phyloP scores from a whole-genome alignment of 139 green algal genomes.

The Coccomyxa sp. region DNA sequence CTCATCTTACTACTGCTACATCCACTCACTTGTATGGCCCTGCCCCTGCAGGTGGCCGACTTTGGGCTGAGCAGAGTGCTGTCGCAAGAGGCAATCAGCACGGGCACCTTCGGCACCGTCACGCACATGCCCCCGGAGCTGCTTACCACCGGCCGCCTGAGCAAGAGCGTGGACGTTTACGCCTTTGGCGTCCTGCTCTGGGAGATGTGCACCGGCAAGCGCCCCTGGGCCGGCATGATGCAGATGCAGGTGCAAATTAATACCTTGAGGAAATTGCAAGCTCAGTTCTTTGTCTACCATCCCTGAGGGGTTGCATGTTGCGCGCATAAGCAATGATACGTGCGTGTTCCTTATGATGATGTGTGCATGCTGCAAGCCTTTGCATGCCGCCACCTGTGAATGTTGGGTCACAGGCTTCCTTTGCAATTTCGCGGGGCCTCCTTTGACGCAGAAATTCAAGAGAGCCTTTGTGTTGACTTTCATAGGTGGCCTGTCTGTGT shows the following conservation, averaged over 20 bases:
- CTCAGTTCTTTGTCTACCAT: not conserved
- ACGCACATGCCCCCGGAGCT: constrained; percentile 73
- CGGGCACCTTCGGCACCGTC: constrained; percentile 36
- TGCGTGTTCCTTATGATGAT: not conserved
- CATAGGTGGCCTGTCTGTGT: too few relatives aligned
- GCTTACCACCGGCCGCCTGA: constrained; percentile 31
- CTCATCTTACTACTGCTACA: too few relatives aligned
- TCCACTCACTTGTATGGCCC: too few relatives aligned
- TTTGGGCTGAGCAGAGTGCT: constrained; percentile 64
- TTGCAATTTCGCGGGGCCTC: too few relatives aligned
- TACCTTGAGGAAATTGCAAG: too few relatives aligned
- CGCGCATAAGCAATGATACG: not conserved
- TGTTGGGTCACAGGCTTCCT: not conserved
- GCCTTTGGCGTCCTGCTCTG: constrained; percentile 42
- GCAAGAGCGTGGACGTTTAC: constrained; percentile 32
- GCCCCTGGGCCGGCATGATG: constrained; percentile 46
- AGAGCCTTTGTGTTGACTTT: too few relatives aligned
- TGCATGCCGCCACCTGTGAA: not conserved
- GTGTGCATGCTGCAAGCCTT: not conserved
- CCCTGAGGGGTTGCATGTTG: not conserved
- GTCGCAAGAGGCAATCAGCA: constrained; percentile 18
- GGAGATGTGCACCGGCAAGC: constrained; percentile 56
- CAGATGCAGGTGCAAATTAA: constrained; percentile 46
- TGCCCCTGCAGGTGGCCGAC: constrained; percentile 62
- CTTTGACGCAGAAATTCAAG: too few relatives aligned